Evolutionary conservation across 257 asterid species (phyloP), one percentile per base, ranked within the genome.

Genomic region (Solanum habrochaites): DNA sequence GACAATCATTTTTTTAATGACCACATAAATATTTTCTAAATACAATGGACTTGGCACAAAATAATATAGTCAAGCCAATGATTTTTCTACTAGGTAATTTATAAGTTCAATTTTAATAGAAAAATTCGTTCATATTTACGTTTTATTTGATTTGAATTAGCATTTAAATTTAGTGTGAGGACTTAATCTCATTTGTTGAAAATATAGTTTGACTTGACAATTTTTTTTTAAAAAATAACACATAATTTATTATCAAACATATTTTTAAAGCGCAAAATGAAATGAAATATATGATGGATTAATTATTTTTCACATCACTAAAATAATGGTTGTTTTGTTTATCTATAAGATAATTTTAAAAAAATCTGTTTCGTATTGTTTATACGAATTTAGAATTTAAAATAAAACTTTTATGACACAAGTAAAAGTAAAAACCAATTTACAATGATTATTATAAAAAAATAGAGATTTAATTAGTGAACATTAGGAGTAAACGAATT

Each of bases 331-430:
- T 74, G 58, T 11, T 49, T 39, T 74, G 40, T 35, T 40, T 11
- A 23, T 40, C 66, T 56, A 56, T 0, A 20, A 56, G 0, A 20
- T 56, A 56, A 20, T 20, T 32, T 32, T 0, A 2, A 7, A 7
- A 56, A 5, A 56, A 16, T 0, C 20, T 56, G 0, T 56, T 11
- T 56, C 20, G 2, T 4, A 2, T 56, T 56, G 4, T 56, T 56
- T 0, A 56, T 56, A 56, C 2, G 5, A 0, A 20, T 56, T 20
- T 3, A n/a, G 0, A 56, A 56, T 0, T 0, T 56, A 56, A 56
- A 56, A 56, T 20, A 56, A 1, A 1, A 20, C 2, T 56, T 56
- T 56, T 56, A 25, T 56, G 25, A 56, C n/a, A 56, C 25, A 56
- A 7, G 5, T 56, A 56, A n/a, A n/a, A n/a, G n/a, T n/a, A n/a